phyloP scores from a whole-genome alignment of 2,329 filamentous ascomycete genomes.

The Pyrenophora teres region DNA sequence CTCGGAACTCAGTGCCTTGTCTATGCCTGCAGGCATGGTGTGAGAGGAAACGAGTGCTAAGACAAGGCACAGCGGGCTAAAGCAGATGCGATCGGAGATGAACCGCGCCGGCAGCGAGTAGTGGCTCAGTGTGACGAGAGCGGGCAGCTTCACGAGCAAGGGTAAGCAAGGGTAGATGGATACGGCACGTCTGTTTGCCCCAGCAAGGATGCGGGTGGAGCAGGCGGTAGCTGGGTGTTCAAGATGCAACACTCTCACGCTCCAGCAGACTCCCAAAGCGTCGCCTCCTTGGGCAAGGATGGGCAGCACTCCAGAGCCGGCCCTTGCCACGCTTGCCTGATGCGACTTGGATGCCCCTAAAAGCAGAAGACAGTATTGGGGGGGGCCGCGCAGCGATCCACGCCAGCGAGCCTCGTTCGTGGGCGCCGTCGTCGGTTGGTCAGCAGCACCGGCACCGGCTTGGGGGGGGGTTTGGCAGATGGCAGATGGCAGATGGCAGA shows the following conservation, averaged over 20 bases:
- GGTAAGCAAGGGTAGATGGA: slow-evolving; percentile 14
- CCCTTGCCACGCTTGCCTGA: slow-evolving; percentile 29
- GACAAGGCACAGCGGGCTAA: slow-evolving; percentile 23
- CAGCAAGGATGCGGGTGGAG: slow-evolving; percentile 18
- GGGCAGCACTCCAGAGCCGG: slow-evolving; percentile 23
- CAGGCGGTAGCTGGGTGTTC: slow-evolving; percentile 19
- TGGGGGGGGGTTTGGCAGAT: too few relatives aligned
- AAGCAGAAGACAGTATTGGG: slow-evolving; percentile 2
- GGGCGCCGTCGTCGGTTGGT: slow-evolving; percentile 17
- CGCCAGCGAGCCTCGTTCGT: slow-evolving; percentile 3
- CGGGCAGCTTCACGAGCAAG: slow-evolving; percentile 18
- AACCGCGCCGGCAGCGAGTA: slow-evolving; percentile 36
- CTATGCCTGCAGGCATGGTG: slow-evolving; percentile 31
- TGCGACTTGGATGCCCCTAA: slow-evolving; percentile 22
- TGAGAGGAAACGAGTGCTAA: slow-evolving; percentile 30
- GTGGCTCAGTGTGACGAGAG: slow-evolving; percentile 30
- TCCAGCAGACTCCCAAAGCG: slow-evolving; percentile 19
- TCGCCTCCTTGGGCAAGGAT: slow-evolving; percentile 24
- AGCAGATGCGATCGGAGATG: slow-evolving; percentile 49
- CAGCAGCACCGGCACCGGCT: too few relatives aligned
- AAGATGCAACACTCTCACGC: slow-evolving; percentile 16
- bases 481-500: too few relatives aligned
- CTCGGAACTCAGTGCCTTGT: slow-evolving; percentile 27
- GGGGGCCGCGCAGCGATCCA: slow-evolving; percentile 12
- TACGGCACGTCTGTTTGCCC: slow-evolving; percentile 27